These are phyloP conservation scores for Trichoderma sp. DNA, from an alignment of 2,329 filamentous ascomycete species.

Conservation along the genomic window DNA sequence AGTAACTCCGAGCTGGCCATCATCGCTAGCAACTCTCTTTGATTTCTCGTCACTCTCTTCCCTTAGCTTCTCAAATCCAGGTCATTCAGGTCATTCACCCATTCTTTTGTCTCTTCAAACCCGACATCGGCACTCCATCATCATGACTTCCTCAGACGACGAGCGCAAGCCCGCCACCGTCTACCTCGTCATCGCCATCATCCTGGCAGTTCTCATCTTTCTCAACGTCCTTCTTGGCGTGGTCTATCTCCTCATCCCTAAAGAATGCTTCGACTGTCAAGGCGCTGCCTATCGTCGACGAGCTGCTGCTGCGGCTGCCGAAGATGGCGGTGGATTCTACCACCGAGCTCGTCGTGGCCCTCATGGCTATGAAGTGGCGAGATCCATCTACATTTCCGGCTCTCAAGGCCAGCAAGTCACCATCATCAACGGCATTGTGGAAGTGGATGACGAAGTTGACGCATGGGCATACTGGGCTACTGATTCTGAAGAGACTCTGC, in stretches of 20 bases:
- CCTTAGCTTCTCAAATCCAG: neutral
- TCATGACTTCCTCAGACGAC: neutral
- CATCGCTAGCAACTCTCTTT: neutral
- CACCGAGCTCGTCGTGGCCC: neutral
- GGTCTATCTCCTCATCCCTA: neutral
- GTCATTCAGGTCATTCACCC: neutral
- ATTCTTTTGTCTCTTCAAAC: neutral
- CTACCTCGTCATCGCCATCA: slow-evolving; percentile 27
- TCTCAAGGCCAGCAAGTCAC: neutral
- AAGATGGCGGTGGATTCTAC: neutral
- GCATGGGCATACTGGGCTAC: slow-evolving; percentile 27
- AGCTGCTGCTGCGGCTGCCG: neutral
- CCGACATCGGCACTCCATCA: neutral
- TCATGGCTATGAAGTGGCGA: neutral
- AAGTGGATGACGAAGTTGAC: slow-evolving; percentile 22
- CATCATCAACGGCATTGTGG: slow-evolving; percentile 15
- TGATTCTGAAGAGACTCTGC: slow-evolving; percentile 19
- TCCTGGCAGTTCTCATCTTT: slow-evolving; percentile 22
- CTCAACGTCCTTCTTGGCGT: slow-evolving; percentile 28
- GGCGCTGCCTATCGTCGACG: neutral
- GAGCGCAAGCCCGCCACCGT: neutral
- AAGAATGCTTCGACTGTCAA: slow-evolving; percentile 5
- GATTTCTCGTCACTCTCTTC: neutral
- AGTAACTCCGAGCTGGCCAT: neutral
- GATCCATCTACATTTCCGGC: slow-evolving; percentile 13